Conservation (phyloP, 1,284 basidiomycete species). For the Papiliotrema laurentii region DNA sequence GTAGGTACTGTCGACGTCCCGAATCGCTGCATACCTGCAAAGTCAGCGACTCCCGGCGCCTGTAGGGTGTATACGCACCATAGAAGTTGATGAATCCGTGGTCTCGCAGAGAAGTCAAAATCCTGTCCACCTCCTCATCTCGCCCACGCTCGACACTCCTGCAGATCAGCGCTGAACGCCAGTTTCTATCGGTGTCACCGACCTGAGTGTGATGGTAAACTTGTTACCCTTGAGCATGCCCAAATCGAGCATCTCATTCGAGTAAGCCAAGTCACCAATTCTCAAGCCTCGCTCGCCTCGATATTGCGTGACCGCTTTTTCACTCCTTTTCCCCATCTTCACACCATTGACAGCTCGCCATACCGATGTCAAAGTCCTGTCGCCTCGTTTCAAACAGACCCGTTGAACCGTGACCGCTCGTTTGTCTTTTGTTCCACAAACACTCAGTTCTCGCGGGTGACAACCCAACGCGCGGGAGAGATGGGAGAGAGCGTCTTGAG, state of each 20-base stretch:
- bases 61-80: constrained; percentile 60
- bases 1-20: constrained; percentile 95
- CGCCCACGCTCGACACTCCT: constrained; percentile 79
- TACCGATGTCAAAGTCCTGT: constrained; percentile 74
- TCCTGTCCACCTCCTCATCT: constrained; percentile 64
- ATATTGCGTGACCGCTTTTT: constrained; percentile 58
- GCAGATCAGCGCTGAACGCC: constrained; percentile 6
- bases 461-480: constrained; percentile 71
- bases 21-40: constrained; percentile 96
- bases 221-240: constrained; percentile 95
- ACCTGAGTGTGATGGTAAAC: constrained; percentile 92
- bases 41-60: too few relatives aligned
- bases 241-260: constrained; percentile 73
- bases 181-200: constrained; percentile 24
- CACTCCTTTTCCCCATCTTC: constrained; percentile 55
- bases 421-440: constrained; percentile 98
- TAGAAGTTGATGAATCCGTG: constrained; percentile 98
- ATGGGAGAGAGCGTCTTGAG: constrained; percentile 84
- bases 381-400: constrained; percentile 74
- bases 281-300: constrained; percentile 87
- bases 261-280: constrained; percentile 82
- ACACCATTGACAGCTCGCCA: constrained; percentile 74
- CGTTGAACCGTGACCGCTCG: constrained; percentile 93
- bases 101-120: constrained; percentile 73
- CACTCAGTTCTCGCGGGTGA: constrained; percentile 71